Evolutionary conservation across 768 basidiomycete genomes (phyloP).

Genomic region (Dentipellis fragilis): DNA sequence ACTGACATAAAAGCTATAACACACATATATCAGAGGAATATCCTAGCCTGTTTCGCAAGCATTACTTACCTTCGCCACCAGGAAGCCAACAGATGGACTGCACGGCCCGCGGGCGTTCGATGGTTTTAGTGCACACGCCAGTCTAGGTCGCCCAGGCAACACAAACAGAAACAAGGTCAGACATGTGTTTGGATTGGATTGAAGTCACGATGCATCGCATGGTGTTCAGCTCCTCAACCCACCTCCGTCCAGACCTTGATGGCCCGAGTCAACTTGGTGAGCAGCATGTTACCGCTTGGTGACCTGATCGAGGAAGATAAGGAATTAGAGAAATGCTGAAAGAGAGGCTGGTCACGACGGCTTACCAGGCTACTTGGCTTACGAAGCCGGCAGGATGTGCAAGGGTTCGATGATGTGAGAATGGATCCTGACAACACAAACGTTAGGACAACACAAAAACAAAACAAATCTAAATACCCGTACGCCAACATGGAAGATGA

Average conservation of each 20-base stretch:
- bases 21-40: neutral
- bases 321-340: neutral
- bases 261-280: slow-evolving; percentile 55
- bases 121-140: slow-evolving; percentile 58
- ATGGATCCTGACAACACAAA: slow-evolving; percentile 34
- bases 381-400: slow-evolving; percentile 66
- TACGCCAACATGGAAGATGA: slow-evolving; percentile 58
- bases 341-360: neutral
- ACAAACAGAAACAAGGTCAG: slow-evolving; percentile 1
- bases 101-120: slow-evolving; percentile 43
- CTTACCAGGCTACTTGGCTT: slow-evolving; percentile 65
- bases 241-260: slow-evolving; percentile 72
- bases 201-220: neutral
- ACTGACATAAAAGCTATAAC: slow-evolving; percentile 57
- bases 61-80: slow-evolving; percentile 39
- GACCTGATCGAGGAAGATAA: slow-evolving; percentile 39
- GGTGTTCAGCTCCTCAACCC: slow-evolving; percentile 12
- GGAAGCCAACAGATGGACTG: slow-evolving; percentile 66
- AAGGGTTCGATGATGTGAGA: slow-evolving; percentile 50
- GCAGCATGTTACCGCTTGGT: slow-evolving; percentile 46
- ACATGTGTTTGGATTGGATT: neutral
- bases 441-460: neutral
- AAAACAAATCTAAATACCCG: slow-evolving; percentile 13
- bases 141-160: slow-evolving; percentile 29
- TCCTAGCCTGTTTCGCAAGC: too few species aligned